Evolutionary conservation across 306 rosid species (phyloP).

Genomic region (Mimosa pudica): DNA sequence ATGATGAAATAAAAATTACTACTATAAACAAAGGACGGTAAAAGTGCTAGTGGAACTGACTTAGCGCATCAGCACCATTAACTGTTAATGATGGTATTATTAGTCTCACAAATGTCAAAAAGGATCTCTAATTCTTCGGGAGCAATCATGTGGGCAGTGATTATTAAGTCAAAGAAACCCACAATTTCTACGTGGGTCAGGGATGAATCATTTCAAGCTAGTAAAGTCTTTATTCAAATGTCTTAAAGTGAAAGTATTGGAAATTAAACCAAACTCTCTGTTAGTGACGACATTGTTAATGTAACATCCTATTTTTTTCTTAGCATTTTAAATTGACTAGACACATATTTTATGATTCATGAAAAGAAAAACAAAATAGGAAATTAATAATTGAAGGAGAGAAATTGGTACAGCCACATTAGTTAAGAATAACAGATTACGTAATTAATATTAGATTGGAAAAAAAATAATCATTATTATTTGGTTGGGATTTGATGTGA

Average conservation of each 20-base stretch:
- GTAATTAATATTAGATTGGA: too few relatives aligned
- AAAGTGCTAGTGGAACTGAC: neutral
- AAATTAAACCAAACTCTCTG: conserved; percentile 6
- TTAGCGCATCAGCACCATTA: neutral
- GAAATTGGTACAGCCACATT: too few relatives aligned
- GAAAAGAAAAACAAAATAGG: too few relatives aligned
- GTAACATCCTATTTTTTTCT: too few relatives aligned
- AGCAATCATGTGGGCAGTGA: neutral
- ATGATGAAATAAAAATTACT: neutral
- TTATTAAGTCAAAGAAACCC: neutral
- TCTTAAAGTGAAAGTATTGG: neutral
- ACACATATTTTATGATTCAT: too few relatives aligned
- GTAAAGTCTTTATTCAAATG: neutral
- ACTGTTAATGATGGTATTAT: conserved; percentile 5
- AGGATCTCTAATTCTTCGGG: neutral
- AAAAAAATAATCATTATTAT: too few relatives aligned
- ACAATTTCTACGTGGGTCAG: conserved; percentile 8
- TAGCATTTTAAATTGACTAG: too few relatives aligned
- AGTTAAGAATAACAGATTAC: too few relatives aligned
- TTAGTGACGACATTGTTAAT: too few relatives aligned
- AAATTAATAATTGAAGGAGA: too few relatives aligned
- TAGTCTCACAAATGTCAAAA: conserved; percentile 1
- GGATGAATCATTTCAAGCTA: neutral
- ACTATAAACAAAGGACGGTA: neutral
- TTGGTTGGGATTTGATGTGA: too few relatives aligned